These are phyloP conservation scores for Phaffia rhodozyma DNA, from an alignment of 1,284 basidiomycete species.

Conservation along the genomic window DNA sequence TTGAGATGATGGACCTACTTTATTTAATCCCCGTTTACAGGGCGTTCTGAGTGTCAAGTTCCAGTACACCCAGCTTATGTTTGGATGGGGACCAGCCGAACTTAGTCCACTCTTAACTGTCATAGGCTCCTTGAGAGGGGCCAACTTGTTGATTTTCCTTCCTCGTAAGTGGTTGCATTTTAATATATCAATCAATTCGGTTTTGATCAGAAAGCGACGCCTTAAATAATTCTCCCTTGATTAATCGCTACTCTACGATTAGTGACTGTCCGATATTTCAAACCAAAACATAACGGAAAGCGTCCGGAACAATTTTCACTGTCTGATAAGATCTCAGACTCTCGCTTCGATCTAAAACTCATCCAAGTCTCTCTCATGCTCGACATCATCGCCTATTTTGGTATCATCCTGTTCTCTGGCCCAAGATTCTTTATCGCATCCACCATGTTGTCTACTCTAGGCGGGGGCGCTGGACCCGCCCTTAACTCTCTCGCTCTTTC, in stretches of 20 bases:
- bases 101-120: conserved; percentile 63
- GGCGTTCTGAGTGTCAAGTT: conserved; percentile 52
- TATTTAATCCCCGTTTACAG: conserved; percentile 35
- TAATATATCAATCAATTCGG: background rate
- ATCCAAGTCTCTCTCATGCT: conserved; percentile 35
- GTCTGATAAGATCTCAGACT: conserved; percentile 23
- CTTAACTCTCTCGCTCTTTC: conserved; percentile 32
- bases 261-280: conserved; percentile 32
- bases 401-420: conserved; percentile 36
- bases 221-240: background rate
- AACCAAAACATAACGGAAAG: conserved; percentile 23
- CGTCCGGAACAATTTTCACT: conserved; percentile 12
- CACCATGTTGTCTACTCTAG: conserved; percentile 27
- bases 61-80: conserved; percentile 49
- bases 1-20: too few species aligned
- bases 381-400: conserved; percentile 46
- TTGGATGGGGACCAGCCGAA: conserved; percentile 33
- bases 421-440: conserved; percentile 25
- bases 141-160: conserved; percentile 50
- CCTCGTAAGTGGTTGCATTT: conserved; percentile 38
- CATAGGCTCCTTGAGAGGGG: conserved; percentile 47
- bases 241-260: background rate
- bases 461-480: conserved; percentile 27
- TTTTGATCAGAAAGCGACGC: background rate
- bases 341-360: conserved; percentile 31